Conservation (phyloP, 768 basidiomycete genomes). For the Austroboletus festivus region DNA sequence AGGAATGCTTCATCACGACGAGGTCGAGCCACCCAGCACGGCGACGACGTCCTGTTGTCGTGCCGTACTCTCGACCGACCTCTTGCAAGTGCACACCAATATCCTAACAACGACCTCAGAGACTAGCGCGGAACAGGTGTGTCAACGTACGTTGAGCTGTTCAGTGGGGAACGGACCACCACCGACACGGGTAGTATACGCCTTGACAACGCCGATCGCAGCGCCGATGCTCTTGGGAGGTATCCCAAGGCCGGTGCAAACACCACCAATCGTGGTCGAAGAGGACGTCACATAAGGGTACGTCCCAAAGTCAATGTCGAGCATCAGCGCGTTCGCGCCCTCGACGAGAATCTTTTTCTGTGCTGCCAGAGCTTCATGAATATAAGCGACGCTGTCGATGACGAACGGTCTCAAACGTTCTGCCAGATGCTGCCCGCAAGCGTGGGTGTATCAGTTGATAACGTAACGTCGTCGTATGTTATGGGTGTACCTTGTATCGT, state of each 20-base stretch:
- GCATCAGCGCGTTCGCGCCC: conserved; percentile 98
- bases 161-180: conserved; percentile 98
- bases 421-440: conserved; percentile 61
- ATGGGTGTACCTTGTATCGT: conserved; percentile 86
- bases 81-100: conserved; percentile 88
- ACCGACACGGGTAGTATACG: conserved; percentile 98
- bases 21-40: conserved; percentile 98
- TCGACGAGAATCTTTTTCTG: conserved; percentile 88
- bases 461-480: background rate
- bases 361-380: conserved; percentile 73
- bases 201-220: conserved; percentile 92
- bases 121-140: background rate
- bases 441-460: background rate
- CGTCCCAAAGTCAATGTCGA: conserved; percentile 96
- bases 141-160: conserved; percentile 71
- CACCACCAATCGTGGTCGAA: conserved; percentile 89
- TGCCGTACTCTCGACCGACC: conserved; percentile 88
- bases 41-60: conserved; percentile 87
- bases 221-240: conserved; percentile 87
- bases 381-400: conserved; percentile 79
- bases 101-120: conserved; percentile 43
- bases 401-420: conserved; percentile 84
- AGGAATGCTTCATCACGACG: conserved; percentile 90
- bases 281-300: conserved; percentile 98
- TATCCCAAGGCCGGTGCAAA: conserved; percentile 96